phyloP scores from a whole-genome alignment of 306 rosid genomes.

The Gillenia trifoliata region DNA sequence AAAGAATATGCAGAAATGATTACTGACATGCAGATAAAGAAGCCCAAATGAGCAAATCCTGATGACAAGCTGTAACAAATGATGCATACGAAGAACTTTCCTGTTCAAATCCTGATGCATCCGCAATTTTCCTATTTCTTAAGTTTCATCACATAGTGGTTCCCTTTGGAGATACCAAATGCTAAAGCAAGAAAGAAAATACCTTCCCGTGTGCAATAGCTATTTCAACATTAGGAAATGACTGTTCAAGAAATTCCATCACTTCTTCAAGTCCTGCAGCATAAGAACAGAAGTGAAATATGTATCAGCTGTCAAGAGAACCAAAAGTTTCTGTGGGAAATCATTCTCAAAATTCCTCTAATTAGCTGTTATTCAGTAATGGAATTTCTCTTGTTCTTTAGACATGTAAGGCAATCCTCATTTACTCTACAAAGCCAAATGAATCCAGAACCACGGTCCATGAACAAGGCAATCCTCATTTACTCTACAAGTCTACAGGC shows the following conservation, averaged over 20 bases:
- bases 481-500: background rate
- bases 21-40: background rate
- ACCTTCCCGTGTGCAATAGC: conserved; percentile 98
- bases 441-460: no score
- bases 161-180: conserved; percentile 18
- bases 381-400: conserved; percentile 8
- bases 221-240: conserved; percentile 76
- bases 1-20: conserved; percentile 20
- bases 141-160: conserved; percentile 8
- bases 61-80: background rate
- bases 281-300: conserved; percentile 16
- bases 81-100: background rate
- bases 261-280: conserved; percentile 86
- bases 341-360: background rate
- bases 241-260: conserved; percentile 66
- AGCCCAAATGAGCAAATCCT: background rate
- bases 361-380: background rate
- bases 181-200: conserved; percentile 31
- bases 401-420: background rate
- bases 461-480: background rate
- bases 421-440: background rate
- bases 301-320: conserved; percentile 6
- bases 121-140: background rate
- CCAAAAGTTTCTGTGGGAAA: background rate
- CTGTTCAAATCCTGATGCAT: background rate